Base-by-base conservation (phyloP, 225 moss, liverwort and hornwort species). In the Neckera pumila region DNA sequence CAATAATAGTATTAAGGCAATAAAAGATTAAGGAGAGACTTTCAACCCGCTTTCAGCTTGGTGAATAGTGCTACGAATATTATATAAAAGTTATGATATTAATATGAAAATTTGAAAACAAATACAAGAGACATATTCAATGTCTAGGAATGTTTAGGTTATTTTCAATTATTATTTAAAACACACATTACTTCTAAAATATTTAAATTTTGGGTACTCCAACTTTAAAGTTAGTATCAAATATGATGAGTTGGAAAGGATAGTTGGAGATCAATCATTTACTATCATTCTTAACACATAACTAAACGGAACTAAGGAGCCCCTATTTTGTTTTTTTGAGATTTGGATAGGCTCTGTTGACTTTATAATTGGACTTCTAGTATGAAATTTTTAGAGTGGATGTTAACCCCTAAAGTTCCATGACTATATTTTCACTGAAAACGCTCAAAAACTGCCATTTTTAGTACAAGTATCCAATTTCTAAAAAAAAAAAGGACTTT, bases 271-370 rank as follows among this genome's bases (percentile, higher is more conserved):
- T 23, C 38, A 69, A 38, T 0, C 1, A 4, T 38, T 69, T 69
- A 38, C 13, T 23, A 38, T 23, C 4, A 69, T 23, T 22, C 1
- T 38, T 69, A 69, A 69, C 3, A 2, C 38, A 9, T 20, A 57
- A 57, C 7, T 67, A 38, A 7, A 7, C n/a, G n/a, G 2, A 13
- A 17, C 12, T n/a, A 12, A 18, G 4, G 5, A n/a, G 12, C 7
- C 7, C 0, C 7, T 1, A 38, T 7, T 69, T 12, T 62, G 1
- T 12, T 3, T 38, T 23, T 69, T 69, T 7, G 2, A 7, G 8
- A 70, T 40, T 70, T 40, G 14, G 12, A 7, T 23, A 13, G 23
- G 8, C 14, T 38, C 0, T 38, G 1, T 12, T 38, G 22, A 70
- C 25, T 70, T 69, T 3, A 25, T 38, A 70, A 70, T 70, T 25